Evolutionary conservation across 208 protist genomes (phyloP).

Genomic region (Acanthamoeba sp.): DNA sequence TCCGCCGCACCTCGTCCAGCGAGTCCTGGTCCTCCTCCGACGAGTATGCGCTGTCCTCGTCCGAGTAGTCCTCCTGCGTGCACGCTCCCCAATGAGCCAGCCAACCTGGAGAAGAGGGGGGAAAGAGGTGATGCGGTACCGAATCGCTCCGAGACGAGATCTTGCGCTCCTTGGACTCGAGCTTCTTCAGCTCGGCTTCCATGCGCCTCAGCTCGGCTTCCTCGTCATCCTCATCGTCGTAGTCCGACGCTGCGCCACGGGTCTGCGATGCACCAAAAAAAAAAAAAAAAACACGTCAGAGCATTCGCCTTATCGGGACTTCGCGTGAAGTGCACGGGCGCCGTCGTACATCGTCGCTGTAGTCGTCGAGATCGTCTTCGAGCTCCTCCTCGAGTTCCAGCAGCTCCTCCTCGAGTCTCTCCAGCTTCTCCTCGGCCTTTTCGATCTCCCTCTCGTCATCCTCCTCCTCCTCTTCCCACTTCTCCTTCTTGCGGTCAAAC

Average conservation of each 20-base stretch:
- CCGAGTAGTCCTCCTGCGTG: conserved; percentile 2
- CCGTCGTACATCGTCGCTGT: background rate
- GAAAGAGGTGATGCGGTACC: background rate
- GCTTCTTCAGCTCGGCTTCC: conserved; percentile 21
- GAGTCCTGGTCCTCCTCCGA: background rate
- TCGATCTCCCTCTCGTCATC: background rate
- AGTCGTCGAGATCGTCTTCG: conserved; percentile 4
- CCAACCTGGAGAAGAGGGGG: too few species aligned
- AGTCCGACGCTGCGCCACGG: background rate
- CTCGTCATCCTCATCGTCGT: conserved; percentile 6
- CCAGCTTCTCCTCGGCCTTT: conserved; percentile 4
- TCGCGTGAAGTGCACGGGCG: too few species aligned
- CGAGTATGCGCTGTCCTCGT: background rate
- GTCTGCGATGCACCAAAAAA: background rate
- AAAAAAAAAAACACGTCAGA: too few species aligned
- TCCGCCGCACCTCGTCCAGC: conserved; percentile 16
- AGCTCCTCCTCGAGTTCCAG: conserved; percentile 55
- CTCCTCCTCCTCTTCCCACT: conserved; percentile 47
- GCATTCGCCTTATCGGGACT: too few species aligned
- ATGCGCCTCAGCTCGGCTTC: background rate
- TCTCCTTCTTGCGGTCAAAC: conserved; percentile 59
- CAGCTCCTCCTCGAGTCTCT: conserved; percentile 45
- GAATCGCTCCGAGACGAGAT: background rate
- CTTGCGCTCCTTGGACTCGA: background rate
- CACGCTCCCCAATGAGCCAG: too few species aligned